Percentiles rank a stretch among this genome's conserved stretches.
phyloP scores from a whole-genome alignment of 257 asterid species.

The Thymus quinquecostatus region DNA sequence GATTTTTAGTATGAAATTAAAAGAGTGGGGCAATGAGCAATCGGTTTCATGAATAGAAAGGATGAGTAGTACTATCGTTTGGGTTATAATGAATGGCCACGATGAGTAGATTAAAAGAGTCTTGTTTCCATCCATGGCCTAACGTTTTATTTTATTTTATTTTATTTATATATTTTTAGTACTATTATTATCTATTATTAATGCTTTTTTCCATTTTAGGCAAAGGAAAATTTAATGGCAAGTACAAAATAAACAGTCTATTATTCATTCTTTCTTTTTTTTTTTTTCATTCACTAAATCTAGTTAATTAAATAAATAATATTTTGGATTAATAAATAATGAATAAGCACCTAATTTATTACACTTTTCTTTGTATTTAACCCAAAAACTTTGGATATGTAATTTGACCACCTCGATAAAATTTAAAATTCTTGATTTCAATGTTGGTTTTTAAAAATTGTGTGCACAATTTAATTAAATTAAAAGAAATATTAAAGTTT shows the following conservation, averaged over 20 bases:
- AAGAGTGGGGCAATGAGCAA: neutral
- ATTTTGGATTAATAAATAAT: neutral
- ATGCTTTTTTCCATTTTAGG: slow-evolving; percentile 17
- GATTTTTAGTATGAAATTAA: too few relatives aligned
- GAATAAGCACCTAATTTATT: slow-evolving; percentile 7
- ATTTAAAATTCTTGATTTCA: neutral
- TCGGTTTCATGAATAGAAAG: slow-evolving; percentile 21
- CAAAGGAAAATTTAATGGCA: slow-evolving; percentile 14
- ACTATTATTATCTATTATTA: neutral
- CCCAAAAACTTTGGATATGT: slow-evolving; percentile 22
- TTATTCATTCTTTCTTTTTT: too few relatives aligned
- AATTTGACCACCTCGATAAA: slow-evolving; percentile 39
- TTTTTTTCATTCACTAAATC: too few relatives aligned
- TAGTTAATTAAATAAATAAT: too few relatives aligned
- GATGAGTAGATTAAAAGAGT: slow-evolving; percentile 9
- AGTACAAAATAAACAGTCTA: neutral
- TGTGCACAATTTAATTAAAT: too few relatives aligned
- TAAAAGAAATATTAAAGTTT: too few relatives aligned
- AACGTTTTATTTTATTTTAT: too few relatives aligned
- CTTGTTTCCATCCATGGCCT: slow-evolving; percentile 16
- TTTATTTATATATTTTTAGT: neutral
- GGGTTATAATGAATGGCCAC: slow-evolving; percentile 17
- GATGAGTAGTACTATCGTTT: neutral
- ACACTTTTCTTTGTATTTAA: neutral
- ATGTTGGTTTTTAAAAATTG: too few relatives aligned